phyloP scores from a whole-genome alignment of 2,329 filamentous ascomycete species.

The Westerdykella sp. region DNA sequence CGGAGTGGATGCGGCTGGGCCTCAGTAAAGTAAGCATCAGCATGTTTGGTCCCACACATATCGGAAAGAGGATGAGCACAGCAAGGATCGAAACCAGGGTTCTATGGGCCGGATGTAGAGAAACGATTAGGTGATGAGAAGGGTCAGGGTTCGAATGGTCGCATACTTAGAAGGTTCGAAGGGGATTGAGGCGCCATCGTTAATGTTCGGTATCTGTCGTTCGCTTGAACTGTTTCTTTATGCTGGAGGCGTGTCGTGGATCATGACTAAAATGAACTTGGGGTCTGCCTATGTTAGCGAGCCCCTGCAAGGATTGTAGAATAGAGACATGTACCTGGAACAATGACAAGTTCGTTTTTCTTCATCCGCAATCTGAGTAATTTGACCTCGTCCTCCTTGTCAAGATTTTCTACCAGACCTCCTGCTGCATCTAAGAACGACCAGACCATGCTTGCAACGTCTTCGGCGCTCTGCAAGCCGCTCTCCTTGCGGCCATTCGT shows the following conservation, averaged over 20 bases:
- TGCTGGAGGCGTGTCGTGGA: conserved; percentile 72
- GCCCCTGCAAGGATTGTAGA: background rate
- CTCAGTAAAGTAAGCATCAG: too few relatives aligned
- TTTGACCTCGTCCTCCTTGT: conserved; percentile 72
- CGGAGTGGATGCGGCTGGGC: too few relatives aligned
- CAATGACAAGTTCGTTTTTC: conserved; percentile 78
- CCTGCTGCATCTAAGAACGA: conserved; percentile 65
- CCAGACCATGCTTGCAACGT: conserved; percentile 72
- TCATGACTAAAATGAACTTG: conserved; percentile 71
- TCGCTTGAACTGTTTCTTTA: conserved; percentile 30
- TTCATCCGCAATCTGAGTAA: conserved; percentile 71
- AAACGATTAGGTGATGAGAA: too few relatives aligned
- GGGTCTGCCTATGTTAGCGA: conserved; percentile 44
- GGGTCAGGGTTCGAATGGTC: too few relatives aligned
- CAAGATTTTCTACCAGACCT: conserved; percentile 64
- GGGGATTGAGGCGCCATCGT: too few relatives aligned
- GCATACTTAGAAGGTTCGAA: too few relatives aligned
- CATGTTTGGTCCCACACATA: too few relatives aligned
- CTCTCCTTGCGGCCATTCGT: conserved; percentile 34
- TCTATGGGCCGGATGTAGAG: too few relatives aligned
- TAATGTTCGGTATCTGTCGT: background rate
- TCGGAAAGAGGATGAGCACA: too few relatives aligned
- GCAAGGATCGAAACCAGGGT: too few relatives aligned
- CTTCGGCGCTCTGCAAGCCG: conserved; percentile 58
- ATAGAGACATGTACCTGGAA: conserved; percentile 48